Evolutionary conservation across 352 stramenopile species (phyloP), one percentile per base, ranked within the genome.

Genomic region (Phytophthora quininea): DNA sequence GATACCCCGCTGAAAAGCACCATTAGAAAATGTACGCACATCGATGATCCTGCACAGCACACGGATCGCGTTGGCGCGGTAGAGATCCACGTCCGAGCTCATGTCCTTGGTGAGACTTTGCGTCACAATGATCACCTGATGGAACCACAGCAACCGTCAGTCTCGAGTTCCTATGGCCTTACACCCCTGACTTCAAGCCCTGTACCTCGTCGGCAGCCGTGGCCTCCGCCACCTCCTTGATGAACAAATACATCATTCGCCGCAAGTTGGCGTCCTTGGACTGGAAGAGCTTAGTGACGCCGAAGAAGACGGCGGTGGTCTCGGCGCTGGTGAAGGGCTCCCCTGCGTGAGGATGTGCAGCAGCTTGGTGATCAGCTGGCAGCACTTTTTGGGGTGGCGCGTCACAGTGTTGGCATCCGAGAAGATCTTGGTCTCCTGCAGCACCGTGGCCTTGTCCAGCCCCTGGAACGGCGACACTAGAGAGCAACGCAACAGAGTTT

Each of bases 231-330:
- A 99, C 96, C 64, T 99, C 97, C 80, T 99, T 99, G 73, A 99
- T 99, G 74, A 99, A 99, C 2, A 99, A 80, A 80, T 99, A 99
- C 67, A 99, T 98, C 96, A 99, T 99, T 27, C 97, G 87, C 19
- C 98, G 83, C 53, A 99, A 77, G 45, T 98, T 98, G 31, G 88
- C 95, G 78, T 99, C 97, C 69, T 99, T 95, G 57, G 87, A 98
- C 89, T 99, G 98, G 77, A 99, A 99, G 19, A 99, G 91, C 86
- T 99, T 99, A 2, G 98, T 99, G 11, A 99, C 97, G 14, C 96
- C 97, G 63, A 99, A 99, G 77, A 99, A 99, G 15, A 99, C 97
- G 32, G 99, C 97, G 0, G 94, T 99, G 3, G 96, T 98, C 74
- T 99, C 97, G 8, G 88, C 91, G 38, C 81, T 96, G 11, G 90